Evolutionary conservation across 345 rosid species (phyloP), one percentile per base, ranked within the genome.

Genomic region (Eutrema heterophyllum): DNA sequence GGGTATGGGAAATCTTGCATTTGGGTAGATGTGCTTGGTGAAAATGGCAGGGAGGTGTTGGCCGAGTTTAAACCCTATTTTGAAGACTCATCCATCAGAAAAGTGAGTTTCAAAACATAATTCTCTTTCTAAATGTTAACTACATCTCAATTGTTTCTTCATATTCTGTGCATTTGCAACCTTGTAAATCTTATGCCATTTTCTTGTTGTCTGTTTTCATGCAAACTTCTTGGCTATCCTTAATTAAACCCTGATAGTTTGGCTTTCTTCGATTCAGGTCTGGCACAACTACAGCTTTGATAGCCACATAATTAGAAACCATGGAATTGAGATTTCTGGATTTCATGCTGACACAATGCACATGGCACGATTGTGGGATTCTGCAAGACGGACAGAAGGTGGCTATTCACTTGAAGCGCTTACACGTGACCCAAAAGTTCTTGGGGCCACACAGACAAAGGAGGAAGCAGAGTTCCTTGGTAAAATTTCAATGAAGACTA

Each of bases 241-340:
- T 26, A 62, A 33, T 36, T 35, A 29, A 57, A 36, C 63, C 7
- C 49, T 78, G 30, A 68, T 44, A 39, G 50, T 54, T 53, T 79
- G 49, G 9, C 43, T 39, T 77, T 27, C 50, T 32, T 48, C 32
- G 50, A 64, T 72, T 70, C 63, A 95, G 99, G 99, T 95, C 16
- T 95, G 99, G 97, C 99, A 95, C 83, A 95, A 95, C 77, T 95
- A 95, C 74, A 92, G 97, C 84, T 95, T 95, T 48, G 99, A 95
- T 78, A 86, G 79, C 67, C 99, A 95, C 75, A 84, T 92, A 43
- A 75, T 95, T 53, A 83, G 86, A 81, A 95, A 95, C 44, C 89
- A 92, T 69, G 93, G 89, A 41, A 58, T 95, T 64, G 76, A 84
- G 78, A 76, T 95, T 69, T 79, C 85, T 81, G 99, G 99, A 40